These are phyloP conservation scores for Fonsecaea erecta DNA, from an alignment of 2,329 filamentous ascomycete genomes.

Conservation along the genomic window DNA sequence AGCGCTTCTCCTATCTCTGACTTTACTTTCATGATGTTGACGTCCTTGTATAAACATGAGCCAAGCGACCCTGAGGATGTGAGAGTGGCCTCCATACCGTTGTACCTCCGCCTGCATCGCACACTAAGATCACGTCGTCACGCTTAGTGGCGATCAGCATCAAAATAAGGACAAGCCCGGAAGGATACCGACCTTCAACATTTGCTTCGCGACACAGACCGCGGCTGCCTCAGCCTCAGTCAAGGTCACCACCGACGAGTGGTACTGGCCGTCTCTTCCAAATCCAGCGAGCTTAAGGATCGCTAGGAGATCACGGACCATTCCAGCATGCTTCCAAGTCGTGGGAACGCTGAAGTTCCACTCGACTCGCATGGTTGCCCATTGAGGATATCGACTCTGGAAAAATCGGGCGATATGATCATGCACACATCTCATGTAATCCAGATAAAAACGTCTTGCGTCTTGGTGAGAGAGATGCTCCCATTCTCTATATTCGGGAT, in stretches of 20 bases:
- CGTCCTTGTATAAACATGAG: conserved; percentile 36
- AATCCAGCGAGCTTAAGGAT: conserved; percentile 43
- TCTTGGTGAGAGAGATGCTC: conserved; percentile 37
- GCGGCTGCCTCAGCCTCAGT: conserved; percentile 61
- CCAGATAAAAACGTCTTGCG: conserved; percentile 41
- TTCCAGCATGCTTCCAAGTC: conserved; percentile 47
- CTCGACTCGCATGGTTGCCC: conserved; percentile 42
- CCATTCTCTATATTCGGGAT: conserved; percentile 39
- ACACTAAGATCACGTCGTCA: conserved; percentile 54
- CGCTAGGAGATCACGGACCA: conserved; percentile 44
- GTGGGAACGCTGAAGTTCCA: conserved; percentile 51
- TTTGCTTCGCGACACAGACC: conserved; percentile 51
- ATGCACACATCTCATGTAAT: conserved; percentile 45
- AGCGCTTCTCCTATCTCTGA: conserved; percentile 38
- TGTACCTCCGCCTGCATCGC: conserved; percentile 58
- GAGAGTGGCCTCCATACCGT: conserved; percentile 27
- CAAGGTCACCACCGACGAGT: conserved; percentile 52
- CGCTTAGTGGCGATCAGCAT: conserved; percentile 34
- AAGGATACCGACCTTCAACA: conserved; percentile 40
- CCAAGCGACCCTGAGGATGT: background rate
- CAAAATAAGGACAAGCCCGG: conserved; percentile 39
- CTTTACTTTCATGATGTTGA: conserved; percentile 40
- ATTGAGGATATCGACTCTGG: conserved; percentile 38
- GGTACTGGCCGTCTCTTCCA: conserved; percentile 38
- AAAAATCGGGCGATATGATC: conserved; percentile 41